Base-by-base conservation (phyloP, 441 rosid species). In the Populus hybrid region DNA sequence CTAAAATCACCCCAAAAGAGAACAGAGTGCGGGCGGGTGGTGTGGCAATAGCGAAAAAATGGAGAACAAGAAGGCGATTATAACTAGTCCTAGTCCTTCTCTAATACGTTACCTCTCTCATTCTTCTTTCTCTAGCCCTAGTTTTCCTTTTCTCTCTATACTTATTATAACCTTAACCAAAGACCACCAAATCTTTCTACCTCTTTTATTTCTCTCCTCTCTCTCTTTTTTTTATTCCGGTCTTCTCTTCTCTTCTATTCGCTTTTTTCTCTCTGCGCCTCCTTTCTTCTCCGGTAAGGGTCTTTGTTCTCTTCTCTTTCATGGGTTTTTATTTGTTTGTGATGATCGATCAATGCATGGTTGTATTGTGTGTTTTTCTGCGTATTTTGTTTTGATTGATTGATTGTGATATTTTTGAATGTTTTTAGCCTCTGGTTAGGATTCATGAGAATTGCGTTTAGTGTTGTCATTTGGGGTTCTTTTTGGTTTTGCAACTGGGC, bases 31-130 rank as follows among this genome's bases (percentile, higher is more conserved):
- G 76, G 40, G 36, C 73, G 74, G 67, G 72, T 75, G 77, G 93
- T 82, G 95, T 93, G 92, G 94, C 84, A 91, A 81, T 91, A 91
- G 94, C 84, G 80, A 90, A 90, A 90, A 84, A 81, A 89, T 89
- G 96, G 96, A 84, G 97, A 87, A 85, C 80, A 72, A 83, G 82
- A 73, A 86, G 91, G 59, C 32, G 81, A 66, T 73, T 69, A 79
- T 79, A 54, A 82, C 24, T 2, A 54, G 46, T 34, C 20, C 14
- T 57, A 36, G 38, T 82, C 70, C 50, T 75, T 35, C 67, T 75
- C 79, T 54, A 59, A 3, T 30, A 83, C 89, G 80, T 83, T 85
- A 77, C 83, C 87, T 54, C 76, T 82, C 86, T 46, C 84, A 77
- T 76, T 69, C 82, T 68, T 82, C 20, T 10, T 57, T 24, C 40